Conservation (phyloP, 305 asterid species). For the Fraxinus platypoda region DNA sequence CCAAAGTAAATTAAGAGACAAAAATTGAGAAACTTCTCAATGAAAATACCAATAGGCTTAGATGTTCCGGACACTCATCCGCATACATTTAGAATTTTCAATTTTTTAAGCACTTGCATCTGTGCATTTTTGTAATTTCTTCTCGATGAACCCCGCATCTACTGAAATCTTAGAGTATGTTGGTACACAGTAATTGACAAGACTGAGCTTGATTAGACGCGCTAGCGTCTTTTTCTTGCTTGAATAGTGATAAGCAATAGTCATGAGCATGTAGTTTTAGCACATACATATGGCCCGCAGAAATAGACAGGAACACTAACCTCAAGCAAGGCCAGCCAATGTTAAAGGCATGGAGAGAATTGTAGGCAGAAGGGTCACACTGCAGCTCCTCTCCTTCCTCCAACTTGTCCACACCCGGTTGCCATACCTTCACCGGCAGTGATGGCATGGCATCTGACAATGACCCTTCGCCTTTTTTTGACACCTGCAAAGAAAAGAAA, state of each 20-base stretch:
- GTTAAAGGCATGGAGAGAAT: conserved; percentile 60
- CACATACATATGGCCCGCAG: not conserved
- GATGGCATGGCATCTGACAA: conserved; percentile 46
- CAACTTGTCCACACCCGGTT: conserved; percentile 71
- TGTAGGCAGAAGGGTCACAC: conserved; percentile 51
- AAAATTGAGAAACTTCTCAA: no score
- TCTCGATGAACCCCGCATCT: no score
- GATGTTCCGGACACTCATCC: no score
- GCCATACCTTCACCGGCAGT: conserved; percentile 74
- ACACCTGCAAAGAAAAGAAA: conserved; percentile 25
- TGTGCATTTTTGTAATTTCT: no score
- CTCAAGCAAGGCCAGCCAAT: conserved; percentile 89
- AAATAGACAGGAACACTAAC: conserved; percentile 11
- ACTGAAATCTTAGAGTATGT: no score
- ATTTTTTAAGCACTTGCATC: no score
- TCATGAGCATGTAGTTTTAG: no score
- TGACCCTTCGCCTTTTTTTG: conserved; percentile 66
- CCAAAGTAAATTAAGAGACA: no score
- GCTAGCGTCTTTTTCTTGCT: not conserved
- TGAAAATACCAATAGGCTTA: no score
- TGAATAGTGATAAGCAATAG: no score
- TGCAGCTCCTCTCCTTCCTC: conserved; percentile 95
- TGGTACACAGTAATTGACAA: not conserved
- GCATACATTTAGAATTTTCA: no score
- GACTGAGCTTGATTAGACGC: not conserved